These are phyloP conservation scores for Hypoxylon sp. DNA, from an alignment of 2,329 filamentous ascomycete species.

Conservation along the genomic window DNA sequence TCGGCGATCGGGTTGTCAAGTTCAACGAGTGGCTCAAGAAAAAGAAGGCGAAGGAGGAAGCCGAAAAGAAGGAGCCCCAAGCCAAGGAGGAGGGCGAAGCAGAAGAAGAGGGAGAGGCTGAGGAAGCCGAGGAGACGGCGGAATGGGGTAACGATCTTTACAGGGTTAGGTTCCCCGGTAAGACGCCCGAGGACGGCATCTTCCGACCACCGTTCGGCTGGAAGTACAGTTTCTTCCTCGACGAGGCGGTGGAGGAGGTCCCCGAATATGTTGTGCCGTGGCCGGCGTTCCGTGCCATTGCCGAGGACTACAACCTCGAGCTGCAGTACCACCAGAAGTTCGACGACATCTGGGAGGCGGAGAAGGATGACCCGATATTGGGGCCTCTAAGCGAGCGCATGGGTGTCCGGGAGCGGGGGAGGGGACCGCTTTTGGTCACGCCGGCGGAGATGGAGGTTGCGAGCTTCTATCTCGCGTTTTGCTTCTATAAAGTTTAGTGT, in stretches of 20 bases:
- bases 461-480: conserved; percentile 93
- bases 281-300: conserved; percentile 95
- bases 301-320: conserved; percentile 97
- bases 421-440: conserved; percentile 77
- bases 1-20: conserved; percentile 81
- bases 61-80: conserved; percentile 50
- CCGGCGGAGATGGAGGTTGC: conserved; percentile 94
- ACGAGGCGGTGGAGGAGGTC: conserved; percentile 95
- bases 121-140: conserved; percentile 74
- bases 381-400: conserved; percentile 94
- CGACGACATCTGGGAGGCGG: conserved; percentile 89
- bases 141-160: conserved; percentile 97
- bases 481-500: conserved; percentile 92
- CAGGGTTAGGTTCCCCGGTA: conserved; percentile 86
- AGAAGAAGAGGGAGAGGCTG: conserved; percentile 66
- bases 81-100: conserved; percentile 55
- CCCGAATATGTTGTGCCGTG: conserved; percentile 98
- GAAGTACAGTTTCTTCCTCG: conserved; percentile 97
- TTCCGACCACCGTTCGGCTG: conserved; percentile 97
- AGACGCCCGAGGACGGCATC: conserved; percentile 86
- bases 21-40: conserved; percentile 74
- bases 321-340: conserved; percentile 95
- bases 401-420: conserved; percentile 83
- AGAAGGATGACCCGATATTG: conserved; percentile 86
- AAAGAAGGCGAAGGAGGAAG: conserved; percentile 55